Conservation (phyloP, 352 stramenopile species). For the Pythium volutum region DNA sequence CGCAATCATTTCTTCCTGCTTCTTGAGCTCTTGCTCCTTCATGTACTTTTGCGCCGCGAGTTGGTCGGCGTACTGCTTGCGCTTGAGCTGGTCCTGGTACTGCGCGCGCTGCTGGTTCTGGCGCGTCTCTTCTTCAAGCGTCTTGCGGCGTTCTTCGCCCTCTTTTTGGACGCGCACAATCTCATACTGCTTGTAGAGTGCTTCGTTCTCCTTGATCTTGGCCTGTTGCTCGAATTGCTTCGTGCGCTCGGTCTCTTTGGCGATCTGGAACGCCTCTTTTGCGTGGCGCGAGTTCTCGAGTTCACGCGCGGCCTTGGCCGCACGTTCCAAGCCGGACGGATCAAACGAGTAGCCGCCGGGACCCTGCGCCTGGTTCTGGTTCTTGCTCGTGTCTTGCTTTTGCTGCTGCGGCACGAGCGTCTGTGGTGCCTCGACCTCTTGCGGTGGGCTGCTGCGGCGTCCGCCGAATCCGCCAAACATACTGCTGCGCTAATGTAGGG, state of each 20-base stretch:
- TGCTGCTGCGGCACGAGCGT: constrained; percentile 30
- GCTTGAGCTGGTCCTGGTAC: constrained; percentile 98
- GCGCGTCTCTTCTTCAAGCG: constrained; percentile 95
- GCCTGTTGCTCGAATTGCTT: constrained; percentile 93
- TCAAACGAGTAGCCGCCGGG: constrained; percentile 91
- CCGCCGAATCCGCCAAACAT: constrained; percentile 76
- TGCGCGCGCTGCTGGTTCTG: constrained; percentile 96
- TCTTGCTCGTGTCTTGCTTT: constrained; percentile 16
- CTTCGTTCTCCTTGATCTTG: constrained; percentile 91
- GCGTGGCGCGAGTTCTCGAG: constrained; percentile 94
- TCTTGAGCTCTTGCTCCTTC: constrained; percentile 96
- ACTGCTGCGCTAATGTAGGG: constrained; percentile 1
- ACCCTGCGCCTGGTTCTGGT: constrained; percentile 14
- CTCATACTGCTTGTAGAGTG: constrained; percentile 92
- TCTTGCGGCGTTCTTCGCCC: constrained; percentile 96
- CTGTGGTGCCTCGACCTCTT: constrained; percentile 20
- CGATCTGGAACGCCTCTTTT: constrained; percentile 93
- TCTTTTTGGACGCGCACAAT: constrained; percentile 96
- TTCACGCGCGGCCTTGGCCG: constrained; percentile 97
- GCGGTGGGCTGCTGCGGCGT: constrained; percentile 20
- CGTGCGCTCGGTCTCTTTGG: constrained; percentile 94
- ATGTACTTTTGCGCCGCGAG: constrained; percentile 94
- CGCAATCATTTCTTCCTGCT: constrained; percentile 97
- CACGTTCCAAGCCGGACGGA: constrained; percentile 95
- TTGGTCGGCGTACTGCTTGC: constrained; percentile 98